Conservation (phyloP, 2,329 filamentous ascomycete genomes). For the Cryoendolithus antarcticus region DNA sequence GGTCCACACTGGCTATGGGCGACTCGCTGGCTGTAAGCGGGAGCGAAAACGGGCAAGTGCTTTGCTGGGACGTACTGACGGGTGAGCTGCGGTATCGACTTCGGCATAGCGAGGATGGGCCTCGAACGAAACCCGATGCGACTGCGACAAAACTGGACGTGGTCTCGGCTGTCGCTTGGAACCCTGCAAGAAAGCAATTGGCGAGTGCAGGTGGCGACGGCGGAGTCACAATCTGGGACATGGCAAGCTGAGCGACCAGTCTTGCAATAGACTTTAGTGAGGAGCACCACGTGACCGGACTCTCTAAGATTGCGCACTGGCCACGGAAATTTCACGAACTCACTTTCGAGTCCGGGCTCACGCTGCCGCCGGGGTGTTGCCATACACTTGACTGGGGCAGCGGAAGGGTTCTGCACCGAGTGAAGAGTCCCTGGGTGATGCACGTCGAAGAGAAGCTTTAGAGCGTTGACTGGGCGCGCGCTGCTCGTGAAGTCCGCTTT, state of each 20-base stretch:
- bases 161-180: constrained; percentile 37
- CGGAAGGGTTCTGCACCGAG: too few species aligned
- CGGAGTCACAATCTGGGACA: constrained; percentile 24
- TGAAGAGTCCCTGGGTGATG: too few species aligned
- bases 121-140: constrained; percentile 11
- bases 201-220: constrained; percentile 39
- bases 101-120: constrained; percentile 23
- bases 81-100: constrained; percentile 57
- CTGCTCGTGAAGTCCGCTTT: too few species aligned
- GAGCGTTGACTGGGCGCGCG: too few species aligned
- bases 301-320: too few species aligned
- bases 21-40: constrained; percentile 72
- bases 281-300: too few species aligned
- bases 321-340: too few species aligned
- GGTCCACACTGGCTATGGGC: constrained; percentile 60
- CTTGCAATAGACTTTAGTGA: too few species aligned
- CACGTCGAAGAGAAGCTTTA: too few species aligned
- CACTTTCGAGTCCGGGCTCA: too few species aligned
- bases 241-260: constrained; percentile 2
- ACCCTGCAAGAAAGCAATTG: constrained; percentile 34
- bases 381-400: too few species aligned
- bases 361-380: too few species aligned
- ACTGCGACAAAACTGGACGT: constrained; percentile 34
- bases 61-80: constrained; percentile 74
- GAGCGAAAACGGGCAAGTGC: constrained; percentile 62